Percentiles rank a stretch among this genome's conserved stretches.
Conservation (phyloP, 805 yeast genomes). For the Spathaspora arborariae region DNA sequence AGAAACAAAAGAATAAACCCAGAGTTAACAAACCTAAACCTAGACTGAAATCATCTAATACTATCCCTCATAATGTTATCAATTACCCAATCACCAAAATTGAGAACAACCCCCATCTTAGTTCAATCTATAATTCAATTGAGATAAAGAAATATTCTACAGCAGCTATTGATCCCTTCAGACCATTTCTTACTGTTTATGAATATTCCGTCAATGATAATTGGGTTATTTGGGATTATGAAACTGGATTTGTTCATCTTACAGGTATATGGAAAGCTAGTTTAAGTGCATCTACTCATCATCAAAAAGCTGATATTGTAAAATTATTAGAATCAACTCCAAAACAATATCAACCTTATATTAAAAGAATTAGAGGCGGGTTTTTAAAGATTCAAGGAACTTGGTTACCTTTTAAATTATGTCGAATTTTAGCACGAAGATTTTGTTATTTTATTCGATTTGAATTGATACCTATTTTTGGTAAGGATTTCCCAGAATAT, state of each 20-base stretch:
- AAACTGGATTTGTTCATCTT: conserved; percentile 79
- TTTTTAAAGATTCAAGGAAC: conserved; percentile 91
- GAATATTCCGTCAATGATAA: conserved; percentile 68
- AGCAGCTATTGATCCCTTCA: conserved; percentile 56
- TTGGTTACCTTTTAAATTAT: conserved; percentile 76
- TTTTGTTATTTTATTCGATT: conserved; percentile 77
- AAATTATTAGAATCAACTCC: conserved; percentile 66
- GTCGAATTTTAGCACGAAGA: conserved; percentile 61
- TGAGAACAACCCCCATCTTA: neutral
- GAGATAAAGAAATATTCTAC: conserved; percentile 59
- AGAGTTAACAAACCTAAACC: conserved; percentile 1
- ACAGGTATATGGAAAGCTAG: conserved; percentile 82
- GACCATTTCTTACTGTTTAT: conserved; percentile 64
- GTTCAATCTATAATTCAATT: conserved; percentile 16
- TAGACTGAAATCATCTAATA: neutral
- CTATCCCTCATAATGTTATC: conserved; percentile 6
- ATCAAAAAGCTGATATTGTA: conserved; percentile 69
- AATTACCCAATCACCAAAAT: conserved; percentile 13
- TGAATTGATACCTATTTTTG: conserved; percentile 77
- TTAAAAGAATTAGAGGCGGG: conserved; percentile 84
- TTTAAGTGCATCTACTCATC: conserved; percentile 16
- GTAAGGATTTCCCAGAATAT: conserved; percentile 57
- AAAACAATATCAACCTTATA: conserved; percentile 51
- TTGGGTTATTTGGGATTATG: conserved; percentile 83
- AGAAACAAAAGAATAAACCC: neutral